These are phyloP conservation scores for Trametes polyzona DNA, from an alignment of 1,284 basidiomycete species.

Conservation along the genomic window DNA sequence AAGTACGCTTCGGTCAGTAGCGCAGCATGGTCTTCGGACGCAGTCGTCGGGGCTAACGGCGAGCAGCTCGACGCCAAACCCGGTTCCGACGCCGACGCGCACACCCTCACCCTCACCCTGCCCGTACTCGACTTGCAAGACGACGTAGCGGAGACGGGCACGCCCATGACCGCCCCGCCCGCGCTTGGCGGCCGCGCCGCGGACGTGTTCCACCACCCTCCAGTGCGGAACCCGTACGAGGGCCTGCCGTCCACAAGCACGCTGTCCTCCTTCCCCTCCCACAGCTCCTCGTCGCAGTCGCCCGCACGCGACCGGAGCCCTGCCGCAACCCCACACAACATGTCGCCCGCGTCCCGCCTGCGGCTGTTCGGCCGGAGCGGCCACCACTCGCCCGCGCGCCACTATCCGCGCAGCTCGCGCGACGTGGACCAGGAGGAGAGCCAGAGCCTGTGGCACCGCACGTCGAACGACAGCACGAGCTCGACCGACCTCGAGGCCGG, in stretches of 20 bases:
- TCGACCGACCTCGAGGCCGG: slow-evolving; percentile 20
- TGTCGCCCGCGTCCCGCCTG: slow-evolving; percentile 16
- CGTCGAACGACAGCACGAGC: slow-evolving; percentile 23
- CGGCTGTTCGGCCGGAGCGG: slow-evolving; percentile 28
- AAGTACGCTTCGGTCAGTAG: slow-evolving; percentile 28
- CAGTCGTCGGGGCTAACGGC: slow-evolving; percentile 27
- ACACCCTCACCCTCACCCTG: slow-evolving; percentile 15
- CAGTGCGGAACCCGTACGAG: slow-evolving; percentile 34
- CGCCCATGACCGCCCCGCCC: slow-evolving; percentile 38
- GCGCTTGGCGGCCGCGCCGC: slow-evolving; percentile 22
- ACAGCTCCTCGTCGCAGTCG: slow-evolving; percentile 14
- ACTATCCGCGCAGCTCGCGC: slow-evolving; percentile 38
- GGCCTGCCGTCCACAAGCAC: slow-evolving; percentile 37
- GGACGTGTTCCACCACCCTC: slow-evolving; percentile 27
- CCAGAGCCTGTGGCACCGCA: slow-evolving; percentile 38
- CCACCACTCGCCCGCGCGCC: slow-evolving; percentile 29
- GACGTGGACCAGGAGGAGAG: slow-evolving; percentile 46
- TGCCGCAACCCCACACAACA: slow-evolving; percentile 1
- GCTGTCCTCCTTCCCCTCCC: slow-evolving; percentile 34
- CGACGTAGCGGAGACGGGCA: slow-evolving; percentile 17
- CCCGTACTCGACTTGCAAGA: slow-evolving; percentile 21
- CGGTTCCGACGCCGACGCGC: slow-evolving; percentile 2
- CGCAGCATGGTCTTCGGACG: slow-evolving; percentile 25
- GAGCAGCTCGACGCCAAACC: slow-evolving; percentile 19
- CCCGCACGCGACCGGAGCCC: slow-evolving; percentile 11